Evolutionary conservation across 2,329 filamentous ascomycete genomes (phyloP).

Genomic region (Beauveria caledonica): DNA sequence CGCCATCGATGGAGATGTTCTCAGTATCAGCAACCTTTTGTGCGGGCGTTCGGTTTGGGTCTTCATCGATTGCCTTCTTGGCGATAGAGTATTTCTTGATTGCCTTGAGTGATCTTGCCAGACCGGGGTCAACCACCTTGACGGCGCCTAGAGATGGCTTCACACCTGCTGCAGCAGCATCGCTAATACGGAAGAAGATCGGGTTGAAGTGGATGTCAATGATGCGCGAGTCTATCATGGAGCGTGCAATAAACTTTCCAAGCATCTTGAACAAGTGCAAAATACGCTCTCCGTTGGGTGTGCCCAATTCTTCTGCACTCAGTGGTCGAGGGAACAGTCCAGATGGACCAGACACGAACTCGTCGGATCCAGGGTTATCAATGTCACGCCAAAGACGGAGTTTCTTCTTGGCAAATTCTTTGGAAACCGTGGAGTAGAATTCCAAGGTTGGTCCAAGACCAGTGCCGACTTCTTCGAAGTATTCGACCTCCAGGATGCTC

Average conservation of each 20-base stretch:
- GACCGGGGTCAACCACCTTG: conserved; percentile 76
- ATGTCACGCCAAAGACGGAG: conserved; percentile 94
- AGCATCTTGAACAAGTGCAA: conserved; percentile 86
- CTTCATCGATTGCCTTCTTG: conserved; percentile 74
- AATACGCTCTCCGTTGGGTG: conserved; percentile 78
- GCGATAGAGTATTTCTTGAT: conserved; percentile 79
- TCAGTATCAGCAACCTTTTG: conserved; percentile 66
- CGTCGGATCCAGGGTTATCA: conserved; percentile 61
- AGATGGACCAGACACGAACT: conserved; percentile 76
- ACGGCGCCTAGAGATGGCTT: conserved; percentile 82
- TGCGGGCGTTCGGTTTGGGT: conserved; percentile 53
- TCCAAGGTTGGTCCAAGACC: conserved; percentile 91
- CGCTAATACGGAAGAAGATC: conserved; percentile 91
- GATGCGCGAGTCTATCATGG: conserved; percentile 96
- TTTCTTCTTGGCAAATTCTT: conserved; percentile 95
- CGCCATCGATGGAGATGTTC: conserved; percentile 65
- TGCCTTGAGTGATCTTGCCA: conserved; percentile 77
- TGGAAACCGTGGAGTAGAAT: conserved; percentile 96
- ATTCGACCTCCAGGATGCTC: conserved; percentile 93
- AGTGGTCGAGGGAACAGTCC: conserved; percentile 91
- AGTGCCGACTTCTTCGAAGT: conserved; percentile 97
- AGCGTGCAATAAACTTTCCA: conserved; percentile 93
- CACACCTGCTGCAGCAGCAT: conserved; percentile 52
- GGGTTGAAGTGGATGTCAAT: conserved; percentile 97
- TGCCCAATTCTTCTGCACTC: conserved; percentile 64